Evolutionary conservation across 2,329 filamentous ascomycete species (phyloP).

Genomic region (Phoma sp.): DNA sequence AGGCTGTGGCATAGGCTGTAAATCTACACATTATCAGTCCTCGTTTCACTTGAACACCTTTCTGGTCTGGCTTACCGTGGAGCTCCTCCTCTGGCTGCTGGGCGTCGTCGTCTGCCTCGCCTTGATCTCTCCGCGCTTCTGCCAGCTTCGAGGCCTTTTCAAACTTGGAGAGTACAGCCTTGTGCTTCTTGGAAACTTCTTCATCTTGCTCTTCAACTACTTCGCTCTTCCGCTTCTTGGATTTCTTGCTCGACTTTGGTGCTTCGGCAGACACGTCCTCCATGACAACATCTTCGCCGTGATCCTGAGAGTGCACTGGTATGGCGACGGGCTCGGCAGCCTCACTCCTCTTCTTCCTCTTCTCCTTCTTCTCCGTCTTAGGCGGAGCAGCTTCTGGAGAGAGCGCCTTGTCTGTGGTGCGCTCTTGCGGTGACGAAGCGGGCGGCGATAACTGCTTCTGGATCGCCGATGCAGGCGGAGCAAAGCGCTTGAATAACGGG

Average conservation of each 20-base stretch:
- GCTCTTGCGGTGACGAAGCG: neutral
- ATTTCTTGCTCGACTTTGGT: slow-evolving; percentile 37
- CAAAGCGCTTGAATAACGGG: slow-evolving; percentile 56
- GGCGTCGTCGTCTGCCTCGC: slow-evolving; percentile 45
- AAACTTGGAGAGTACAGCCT: slow-evolving; percentile 53
- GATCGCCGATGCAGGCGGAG: slow-evolving; percentile 46
- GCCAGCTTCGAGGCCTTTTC: slow-evolving; percentile 48
- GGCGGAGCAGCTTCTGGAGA: slow-evolving; percentile 3
- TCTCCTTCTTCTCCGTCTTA: slow-evolving; percentile 38
- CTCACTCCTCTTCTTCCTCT: neutral
- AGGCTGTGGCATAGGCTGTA: slow-evolving; percentile 84
- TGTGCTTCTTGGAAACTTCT: slow-evolving; percentile 46
- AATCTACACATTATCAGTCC: slow-evolving; percentile 52
- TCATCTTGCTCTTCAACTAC: slow-evolving; percentile 31
- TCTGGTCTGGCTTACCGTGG: slow-evolving; percentile 51
- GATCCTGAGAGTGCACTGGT: neutral
- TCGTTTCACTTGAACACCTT: neutral
- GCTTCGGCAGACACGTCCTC: slow-evolving; percentile 9
- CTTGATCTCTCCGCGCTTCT: slow-evolving; percentile 25
- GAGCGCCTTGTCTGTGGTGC: neutral
- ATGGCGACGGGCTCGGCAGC: neutral
- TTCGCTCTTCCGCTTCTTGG: slow-evolving; percentile 45
- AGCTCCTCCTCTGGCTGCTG: slow-evolving; percentile 52
- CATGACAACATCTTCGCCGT: slow-evolving; percentile 10
- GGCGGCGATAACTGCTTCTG: slow-evolving; percentile 11